A percentile compares a stretch with the other conserved stretches of the same genome.
Evolutionary conservation across 441 rosid species (phyloP).

Genomic region (Corymbia calophylla): DNA sequence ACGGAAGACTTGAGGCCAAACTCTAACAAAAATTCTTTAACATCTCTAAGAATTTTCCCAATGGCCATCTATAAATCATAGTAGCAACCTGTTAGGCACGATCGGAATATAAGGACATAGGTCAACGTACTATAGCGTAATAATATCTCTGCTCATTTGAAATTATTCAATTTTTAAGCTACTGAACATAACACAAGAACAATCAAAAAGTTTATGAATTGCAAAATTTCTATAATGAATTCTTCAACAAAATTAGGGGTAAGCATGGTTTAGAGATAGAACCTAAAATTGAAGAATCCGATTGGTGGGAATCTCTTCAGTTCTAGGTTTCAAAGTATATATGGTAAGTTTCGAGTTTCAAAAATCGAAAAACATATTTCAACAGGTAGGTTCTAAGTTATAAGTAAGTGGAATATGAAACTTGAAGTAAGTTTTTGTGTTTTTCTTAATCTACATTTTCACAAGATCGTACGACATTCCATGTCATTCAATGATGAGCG

Average conservation of each 20-base stretch:
- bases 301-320: too few relatives aligned
- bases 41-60: neutral
- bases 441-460: too few relatives aligned
- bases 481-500: too few relatives aligned
- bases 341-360: too few relatives aligned
- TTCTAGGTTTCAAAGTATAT: too few relatives aligned
- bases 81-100: accelerated
- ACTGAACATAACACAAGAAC: neutral
- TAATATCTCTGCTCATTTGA: neutral
- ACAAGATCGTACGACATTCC: too few relatives aligned
- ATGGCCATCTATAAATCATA: neutral
- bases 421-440: too few relatives aligned
- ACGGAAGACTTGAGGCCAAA: neutral
- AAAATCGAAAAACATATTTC: too few relatives aligned
- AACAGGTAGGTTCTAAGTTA: too few relatives aligned
- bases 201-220: neutral
- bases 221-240: neutral
- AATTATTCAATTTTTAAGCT: neutral
- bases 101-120: accelerated
- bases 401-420: too few relatives aligned
- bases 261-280: too few relatives aligned
- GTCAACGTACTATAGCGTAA: accelerated
- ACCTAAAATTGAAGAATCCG: too few relatives aligned
- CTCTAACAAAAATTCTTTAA: neutral
- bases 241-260: neutral